Evolutionary conservation across 2,329 filamentous ascomycete genomes (phyloP), one percentile per base, ranked within the genome.

Genomic region (Trichoderma oligosporum): DNA sequence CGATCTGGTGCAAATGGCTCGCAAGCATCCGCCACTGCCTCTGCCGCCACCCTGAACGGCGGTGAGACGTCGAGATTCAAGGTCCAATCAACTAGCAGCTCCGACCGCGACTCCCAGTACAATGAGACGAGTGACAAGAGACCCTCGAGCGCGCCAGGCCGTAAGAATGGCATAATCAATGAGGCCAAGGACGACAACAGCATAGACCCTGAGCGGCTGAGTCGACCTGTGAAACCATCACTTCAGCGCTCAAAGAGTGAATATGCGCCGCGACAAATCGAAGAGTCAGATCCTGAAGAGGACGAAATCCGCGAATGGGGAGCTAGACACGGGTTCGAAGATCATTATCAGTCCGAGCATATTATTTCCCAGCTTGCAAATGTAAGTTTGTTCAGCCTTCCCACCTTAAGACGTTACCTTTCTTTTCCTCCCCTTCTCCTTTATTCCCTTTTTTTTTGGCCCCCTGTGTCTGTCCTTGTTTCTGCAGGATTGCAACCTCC

Each of bases 311-410:
- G 74, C 41, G 77, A 79, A 63, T 82, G 79, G 78, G 81, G 82
- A 7, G 80, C 80, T 71, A 83, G 92, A 47, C 92, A 97, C 75
- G 92, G 92, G 46, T 97, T 94, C 77, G 91, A 96, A 68, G 88
- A 92, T 64, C 91, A 96, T 71, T 91, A 96, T 70, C 88, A 91
- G 68, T 95, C 89, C 4, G 89, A 91, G 64, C 91, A 96, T 68
- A 92, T 95, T 66, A 88, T 95, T 65, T 88, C 88, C 57, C 82
- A 91, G 63, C 79, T 96, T 62, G 90, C 88, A 52, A 91, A 87
- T 69, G 88, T 91, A 75, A 76, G 86, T 80, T 63, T 48, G 44
- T n/a, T 54, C 20, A 44, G 8, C 29, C 7, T 36, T 41, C 36
- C 9, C 7, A 7, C 7, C 7, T n/a, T 44, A 44, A 57, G 61